A percentile compares a stretch with the other conserved stretches of the same genome.
These are phyloP conservation scores for Paspalum notatum DNA, from an alignment of 176 grass and related monocot species.

Conservation along the genomic window DNA sequence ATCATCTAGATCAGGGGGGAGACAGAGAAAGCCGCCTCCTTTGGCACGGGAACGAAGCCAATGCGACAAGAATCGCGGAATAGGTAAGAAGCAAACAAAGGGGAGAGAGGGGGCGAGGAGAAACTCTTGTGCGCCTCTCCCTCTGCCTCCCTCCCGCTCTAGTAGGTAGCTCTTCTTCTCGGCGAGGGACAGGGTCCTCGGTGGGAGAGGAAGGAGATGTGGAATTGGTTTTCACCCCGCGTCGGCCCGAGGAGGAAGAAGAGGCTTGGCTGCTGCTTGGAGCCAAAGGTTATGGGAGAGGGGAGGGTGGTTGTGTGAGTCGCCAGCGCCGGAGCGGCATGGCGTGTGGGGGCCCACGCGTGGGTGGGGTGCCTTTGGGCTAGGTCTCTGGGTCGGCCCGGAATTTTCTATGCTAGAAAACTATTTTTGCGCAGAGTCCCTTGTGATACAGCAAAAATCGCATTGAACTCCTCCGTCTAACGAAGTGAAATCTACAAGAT, in stretches of 20 bases:
- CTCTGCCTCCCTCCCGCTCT: not conserved
- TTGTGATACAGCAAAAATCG: not conserved
- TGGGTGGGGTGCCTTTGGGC: slow-evolving; percentile 33
- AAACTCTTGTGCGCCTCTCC: slow-evolving; percentile 24
- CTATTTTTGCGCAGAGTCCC: not conserved
- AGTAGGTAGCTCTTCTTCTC: not conserved
- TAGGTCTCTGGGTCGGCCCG: slow-evolving; percentile 21
- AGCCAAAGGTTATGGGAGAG: slow-evolving; percentile 27
- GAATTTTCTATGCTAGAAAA: slow-evolving; percentile 31
- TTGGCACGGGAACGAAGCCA: not conserved
- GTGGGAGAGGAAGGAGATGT: not conserved
- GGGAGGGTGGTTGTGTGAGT: no score
- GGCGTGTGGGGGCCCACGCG: slow-evolving; percentile 47
- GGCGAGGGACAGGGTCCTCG: not conserved
- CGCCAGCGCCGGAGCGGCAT: not conserved
- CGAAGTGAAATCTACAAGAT: not conserved
- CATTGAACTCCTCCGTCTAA: not conserved
- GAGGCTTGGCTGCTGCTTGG: slow-evolving; percentile 14
- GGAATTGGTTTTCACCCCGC: slow-evolving; percentile 29
- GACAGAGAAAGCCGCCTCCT: not conserved
- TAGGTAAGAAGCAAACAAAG: not conserved
- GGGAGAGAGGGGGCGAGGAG: slow-evolving; percentile 10
- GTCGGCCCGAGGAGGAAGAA: slow-evolving; percentile 17
- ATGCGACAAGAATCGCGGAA: slow-evolving; percentile 24
- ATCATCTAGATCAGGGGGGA: slow-evolving; percentile 48